Evolutionary conservation across 176 grass and related monocot genomes (phyloP), one percentile per base, ranked within the genome.

Genomic region (Oryza officinalis): DNA sequence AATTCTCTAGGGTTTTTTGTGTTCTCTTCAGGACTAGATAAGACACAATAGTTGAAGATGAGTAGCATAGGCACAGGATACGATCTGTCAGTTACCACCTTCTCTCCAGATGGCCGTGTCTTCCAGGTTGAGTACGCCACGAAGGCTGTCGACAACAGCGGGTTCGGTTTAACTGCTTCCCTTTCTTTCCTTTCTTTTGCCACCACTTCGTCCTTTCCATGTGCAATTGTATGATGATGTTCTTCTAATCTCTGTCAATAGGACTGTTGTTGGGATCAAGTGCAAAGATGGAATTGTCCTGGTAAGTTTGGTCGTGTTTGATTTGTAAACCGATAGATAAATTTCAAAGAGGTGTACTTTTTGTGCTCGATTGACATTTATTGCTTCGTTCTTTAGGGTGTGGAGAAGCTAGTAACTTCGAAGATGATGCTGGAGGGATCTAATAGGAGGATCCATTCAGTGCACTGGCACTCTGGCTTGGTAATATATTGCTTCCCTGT

Each of bases 1-100:
- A 25, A 71, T 68, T 67, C 14, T 54, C 8, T 4, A 26, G 15
- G 45, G 10, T 23, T 64, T 65, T 67, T 9, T 6, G 6, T 74
- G 3, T 13, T 69, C 35, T 27, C 13, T 69, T 37, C 25, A 61
- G 85, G 23, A 71, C 1, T 76, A 46, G n/a, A 52, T 8, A 79
- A 69, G 46, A 35, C 35, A 23, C 61, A 25, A 8, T 31, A 46
- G 8, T 32, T 65, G 44, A 85, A 76, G 65, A 97, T 97, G 94
- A 97, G 87, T 75, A 97, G 91, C 94, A 97, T 93, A 88, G 91
- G 94, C 82, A 97, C 94, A 47, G 94, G 94, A 37, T 97, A 97
- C 35, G 94, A 97, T 81, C 79, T 97, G 35, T 97, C 94, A 15
- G 94, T 97, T 33, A 93, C 94, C 65, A 97, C 94, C 71, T 97